phyloP scores from a whole-genome alignment of 192 early-diverging fungal species.

The Backusella macrospora region DNA sequence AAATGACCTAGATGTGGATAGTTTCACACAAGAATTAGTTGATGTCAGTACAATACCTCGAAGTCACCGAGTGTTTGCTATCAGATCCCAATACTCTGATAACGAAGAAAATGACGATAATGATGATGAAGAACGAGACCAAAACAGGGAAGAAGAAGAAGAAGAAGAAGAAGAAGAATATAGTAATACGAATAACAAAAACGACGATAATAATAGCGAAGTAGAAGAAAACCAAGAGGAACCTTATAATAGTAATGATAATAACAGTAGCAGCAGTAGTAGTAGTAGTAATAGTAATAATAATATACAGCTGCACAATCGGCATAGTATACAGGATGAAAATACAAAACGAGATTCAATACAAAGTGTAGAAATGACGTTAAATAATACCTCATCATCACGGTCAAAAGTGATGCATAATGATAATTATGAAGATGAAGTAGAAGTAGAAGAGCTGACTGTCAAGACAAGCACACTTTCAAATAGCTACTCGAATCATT shows the following conservation, averaged over 20 bases:
- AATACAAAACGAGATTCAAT: conserved; percentile 2
- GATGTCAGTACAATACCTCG: conserved; percentile 5
- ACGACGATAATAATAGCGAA: neutral
- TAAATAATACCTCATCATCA: neutral
- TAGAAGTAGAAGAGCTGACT: neutral
- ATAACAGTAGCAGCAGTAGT: neutral
- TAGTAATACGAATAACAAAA: neutral
- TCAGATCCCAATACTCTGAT: neutral
- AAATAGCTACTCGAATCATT: neutral
- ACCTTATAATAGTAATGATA: neutral
- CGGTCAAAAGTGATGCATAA: neutral
- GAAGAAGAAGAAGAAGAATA: neutral
- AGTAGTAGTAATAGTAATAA: neutral
- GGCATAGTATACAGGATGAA: neutral
- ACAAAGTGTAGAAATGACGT: neutral
- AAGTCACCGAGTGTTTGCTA: neutral
- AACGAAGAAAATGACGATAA: neutral
- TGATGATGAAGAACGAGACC: neutral
- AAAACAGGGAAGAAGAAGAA: neutral
- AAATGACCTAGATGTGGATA: neutral
- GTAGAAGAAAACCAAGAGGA: neutral
- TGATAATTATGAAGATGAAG: neutral
- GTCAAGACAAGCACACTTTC: neutral
- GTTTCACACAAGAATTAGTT: neutral
- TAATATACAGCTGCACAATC: neutral